Base-by-base conservation (phyloP, 2,329 filamentous ascomycete genomes). In the Beauveria sp. region DNA sequence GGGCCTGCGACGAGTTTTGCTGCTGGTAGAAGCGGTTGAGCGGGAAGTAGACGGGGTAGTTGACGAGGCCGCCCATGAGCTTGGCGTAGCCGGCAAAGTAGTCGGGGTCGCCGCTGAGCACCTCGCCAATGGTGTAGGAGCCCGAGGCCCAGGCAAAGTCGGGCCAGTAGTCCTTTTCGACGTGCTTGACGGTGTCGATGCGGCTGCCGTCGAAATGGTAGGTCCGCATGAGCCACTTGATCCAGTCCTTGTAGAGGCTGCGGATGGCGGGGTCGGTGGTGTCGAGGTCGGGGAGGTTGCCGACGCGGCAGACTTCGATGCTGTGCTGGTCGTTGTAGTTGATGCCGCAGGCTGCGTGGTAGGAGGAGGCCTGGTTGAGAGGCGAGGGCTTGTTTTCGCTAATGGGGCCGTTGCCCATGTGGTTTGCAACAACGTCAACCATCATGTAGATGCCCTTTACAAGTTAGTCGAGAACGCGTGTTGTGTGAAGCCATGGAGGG, bases 151-250 rank as follows among this genome's bases (percentile, higher is more conserved):
- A 66, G 24, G 77, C 72, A 65, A 87, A 88, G 0, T 67, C 70
- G 0, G 81, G 72, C 75, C 84, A 85, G 70, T 86, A 88, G 12
- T 75, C 76, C 63, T 80, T 79, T 63, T 84, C 77, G 16, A 86
- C 82, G 68, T 87, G 83, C 70, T 84, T 85, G 63, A 83, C 83
- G 0, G 82, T 85, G 64, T 87, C 84, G 65, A 86, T 80, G 40
- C 84, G 81, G 12, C 85, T 73, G 3, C 84, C 83, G 67, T 85
- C 84, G 74, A 88, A 84, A 20, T 75, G 76, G 67, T 87, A 89
- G 64, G 84, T 82, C 3, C 76, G 69, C 2, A 89, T 80, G 0
- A 89, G 74, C 47, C 74, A 73, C 20, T 69, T 70, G 65, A 89
- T 76, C 87, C 87, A 90, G n/a, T 74, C 70, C 59, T 83, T 75